A percentile compares a stretch with the other conserved stretches of the same genome.
phyloP scores from a whole-genome alignment of 2,329 filamentous ascomycete genomes.

The Acrocalymma vagum region DNA sequence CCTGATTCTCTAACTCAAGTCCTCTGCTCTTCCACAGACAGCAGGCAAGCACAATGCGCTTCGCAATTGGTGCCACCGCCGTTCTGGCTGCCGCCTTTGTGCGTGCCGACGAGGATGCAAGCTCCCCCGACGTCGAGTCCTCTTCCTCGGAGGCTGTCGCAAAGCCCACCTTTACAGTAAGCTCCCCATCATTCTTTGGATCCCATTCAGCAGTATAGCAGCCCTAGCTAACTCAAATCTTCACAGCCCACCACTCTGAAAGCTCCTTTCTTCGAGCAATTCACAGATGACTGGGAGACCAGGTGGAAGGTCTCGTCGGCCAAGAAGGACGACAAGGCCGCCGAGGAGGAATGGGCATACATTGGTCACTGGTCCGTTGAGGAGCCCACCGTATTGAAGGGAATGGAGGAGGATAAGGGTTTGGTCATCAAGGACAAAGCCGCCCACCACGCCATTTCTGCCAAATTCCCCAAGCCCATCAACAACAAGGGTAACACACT shows the following conservation, averaged over 20 bases:
- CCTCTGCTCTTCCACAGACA: slow-evolving; percentile 39
- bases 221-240: slow-evolving; percentile 21
- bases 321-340: slow-evolving; percentile 87
- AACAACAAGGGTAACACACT: slow-evolving; percentile 97
- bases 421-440: slow-evolving; percentile 98
- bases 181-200: slow-evolving; percentile 45
- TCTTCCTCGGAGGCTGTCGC: slow-evolving; percentile 68
- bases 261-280: slow-evolving; percentile 97
- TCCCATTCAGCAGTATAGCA: too few species aligned
- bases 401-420: slow-evolving; percentile 94
- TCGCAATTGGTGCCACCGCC: slow-evolving; percentile 77
- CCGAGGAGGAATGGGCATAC: slow-evolving; percentile 92
- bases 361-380: slow-evolving; percentile 97
- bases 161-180: slow-evolving; percentile 87
- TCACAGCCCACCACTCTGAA: slow-evolving; percentile 85
- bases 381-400: slow-evolving; percentile 89
- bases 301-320: slow-evolving; percentile 95
- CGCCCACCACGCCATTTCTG: slow-evolving; percentile 98
- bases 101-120: slow-evolving; percentile 70
- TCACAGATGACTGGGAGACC: slow-evolving; percentile 93
- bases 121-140: slow-evolving; percentile 56
- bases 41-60: slow-evolving; percentile 55
- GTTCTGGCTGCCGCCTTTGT: slow-evolving; percentile 76
- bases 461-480: slow-evolving; percentile 96
- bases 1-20: slow-evolving; percentile 24